These are phyloP conservation scores for Inonotus obliquus DNA, from an alignment of 1,284 basidiomycete species.

Conservation along the genomic window DNA sequence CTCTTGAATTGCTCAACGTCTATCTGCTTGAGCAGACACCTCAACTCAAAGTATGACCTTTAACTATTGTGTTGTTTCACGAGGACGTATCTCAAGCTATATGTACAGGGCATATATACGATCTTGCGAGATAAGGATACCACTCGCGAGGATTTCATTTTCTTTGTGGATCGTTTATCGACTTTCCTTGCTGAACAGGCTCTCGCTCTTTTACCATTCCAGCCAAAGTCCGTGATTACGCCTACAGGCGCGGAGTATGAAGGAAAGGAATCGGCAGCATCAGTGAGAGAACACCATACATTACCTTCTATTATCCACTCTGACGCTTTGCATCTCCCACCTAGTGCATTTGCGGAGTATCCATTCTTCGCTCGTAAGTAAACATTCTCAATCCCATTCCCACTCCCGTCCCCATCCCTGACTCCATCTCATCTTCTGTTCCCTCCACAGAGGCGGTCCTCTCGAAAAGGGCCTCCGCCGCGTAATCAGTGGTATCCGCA, in stretches of 20 bases:
- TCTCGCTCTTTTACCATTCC: slow-evolving; percentile 75
- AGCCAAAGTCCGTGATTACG: slow-evolving; percentile 59
- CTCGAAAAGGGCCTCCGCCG: slow-evolving; percentile 87
- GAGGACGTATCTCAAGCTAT: not conserved
- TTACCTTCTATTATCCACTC: slow-evolving; percentile 8
- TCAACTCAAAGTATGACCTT: slow-evolving; percentile 68
- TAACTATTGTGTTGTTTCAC: not conserved
- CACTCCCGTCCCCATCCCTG: too few species aligned
- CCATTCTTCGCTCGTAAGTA: slow-evolving; percentile 75
- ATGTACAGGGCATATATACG: slow-evolving; percentile 80
- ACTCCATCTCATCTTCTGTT: too few species aligned
- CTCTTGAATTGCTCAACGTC: slow-evolving; percentile 46
- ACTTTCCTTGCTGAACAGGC: slow-evolving; percentile 85
- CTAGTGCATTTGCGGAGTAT: slow-evolving; percentile 76
- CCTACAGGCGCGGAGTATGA: slow-evolving; percentile 53
- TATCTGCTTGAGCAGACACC: slow-evolving; percentile 75
- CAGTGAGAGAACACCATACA: slow-evolving; percentile 33
- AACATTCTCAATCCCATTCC: too few species aligned
- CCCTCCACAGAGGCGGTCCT: slow-evolving; percentile 65
- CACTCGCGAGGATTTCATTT: slow-evolving; percentile 81
- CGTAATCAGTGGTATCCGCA: slow-evolving; percentile 82
- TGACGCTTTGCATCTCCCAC: not conserved
- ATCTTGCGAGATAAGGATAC: slow-evolving; percentile 73
- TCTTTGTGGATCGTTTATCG: slow-evolving; percentile 82
- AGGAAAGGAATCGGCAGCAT: slow-evolving; percentile 62